phyloP scores from a whole-genome alignment of 2,329 filamentous ascomycete genomes.

The Sphaerostilbella broomeana region DNA sequence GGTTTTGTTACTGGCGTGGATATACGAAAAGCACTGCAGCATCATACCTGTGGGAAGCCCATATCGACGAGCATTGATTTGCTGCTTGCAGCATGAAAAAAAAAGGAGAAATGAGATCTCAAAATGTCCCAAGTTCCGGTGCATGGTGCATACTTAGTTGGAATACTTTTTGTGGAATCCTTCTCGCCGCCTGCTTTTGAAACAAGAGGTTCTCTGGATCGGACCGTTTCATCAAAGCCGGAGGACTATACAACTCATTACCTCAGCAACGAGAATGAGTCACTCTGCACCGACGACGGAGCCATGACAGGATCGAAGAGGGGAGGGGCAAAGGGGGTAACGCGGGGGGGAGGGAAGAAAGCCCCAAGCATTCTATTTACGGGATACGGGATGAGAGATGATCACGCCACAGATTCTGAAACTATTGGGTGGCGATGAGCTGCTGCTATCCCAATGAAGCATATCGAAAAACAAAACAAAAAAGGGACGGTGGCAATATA shows the following conservation, averaged over 20 bases:
- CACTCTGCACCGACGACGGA: background rate
- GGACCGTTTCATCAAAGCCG: no score
- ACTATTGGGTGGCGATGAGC: slow-evolving; percentile 4
- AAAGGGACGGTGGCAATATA: background rate
- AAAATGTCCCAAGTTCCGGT: background rate
- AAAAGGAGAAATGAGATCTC: background rate
- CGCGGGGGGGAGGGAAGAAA: background rate
- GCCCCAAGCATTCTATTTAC: slow-evolving; percentile 3
- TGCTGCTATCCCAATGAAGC: no score
- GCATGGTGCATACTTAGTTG: background rate
- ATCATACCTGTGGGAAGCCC: slow-evolving; percentile 43
- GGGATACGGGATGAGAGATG: slow-evolving; percentile 6
- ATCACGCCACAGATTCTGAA: slow-evolving; percentile 7
- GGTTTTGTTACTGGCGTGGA: slow-evolving; percentile 5
- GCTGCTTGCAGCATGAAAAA: slow-evolving; percentile 3
- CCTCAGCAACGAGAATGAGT: slow-evolving; percentile 6
- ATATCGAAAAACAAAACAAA: no score
- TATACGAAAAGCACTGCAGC: slow-evolving; percentile 20
- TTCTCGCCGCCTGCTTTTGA: background rate
- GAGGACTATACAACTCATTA: slow-evolving; percentile 1
- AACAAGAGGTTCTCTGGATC: no score
- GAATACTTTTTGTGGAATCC: background rate
- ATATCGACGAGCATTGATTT: slow-evolving; percentile 30
- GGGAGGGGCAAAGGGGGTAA: background rate
- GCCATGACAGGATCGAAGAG: no score